phyloP scores from a whole-genome alignment of 1,284 basidiomycete genomes.

The Neotropicomus parvogracilis region DNA sequence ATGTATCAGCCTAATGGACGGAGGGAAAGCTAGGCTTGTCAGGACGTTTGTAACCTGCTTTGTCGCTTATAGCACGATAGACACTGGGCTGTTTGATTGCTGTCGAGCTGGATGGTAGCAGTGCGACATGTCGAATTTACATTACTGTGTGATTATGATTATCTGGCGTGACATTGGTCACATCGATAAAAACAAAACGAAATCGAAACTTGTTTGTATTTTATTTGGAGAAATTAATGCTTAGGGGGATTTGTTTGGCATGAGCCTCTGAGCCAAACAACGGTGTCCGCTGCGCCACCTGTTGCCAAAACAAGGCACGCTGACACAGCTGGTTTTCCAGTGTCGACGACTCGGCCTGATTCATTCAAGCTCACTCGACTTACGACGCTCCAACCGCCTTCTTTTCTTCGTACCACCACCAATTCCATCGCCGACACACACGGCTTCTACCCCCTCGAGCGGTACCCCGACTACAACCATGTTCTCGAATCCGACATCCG shows the following conservation, averaged over 20 bases:
- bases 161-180: slow-evolving; percentile 24
- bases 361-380: slow-evolving; percentile 15
- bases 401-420: slow-evolving; percentile 18
- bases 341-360: slow-evolving; percentile 11
- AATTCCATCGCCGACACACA: background rate
- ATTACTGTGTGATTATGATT: slow-evolving; percentile 11
- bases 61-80: slow-evolving; percentile 5
- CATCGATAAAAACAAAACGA: slow-evolving; percentile 5
- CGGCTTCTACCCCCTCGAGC: background rate
- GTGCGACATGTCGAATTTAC: slow-evolving; percentile 15
- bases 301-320: slow-evolving; percentile 21
- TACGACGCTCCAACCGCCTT: slow-evolving; percentile 26
- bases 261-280: slow-evolving; percentile 25
- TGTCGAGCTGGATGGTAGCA: slow-evolving; percentile 1
- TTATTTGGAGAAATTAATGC: background rate
- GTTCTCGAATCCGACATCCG: slow-evolving; percentile 52
- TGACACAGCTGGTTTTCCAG: slow-evolving; percentile 24
- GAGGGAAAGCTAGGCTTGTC: slow-evolving; percentile 23
- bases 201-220: background rate
- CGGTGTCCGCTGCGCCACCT: slow-evolving; percentile 8
- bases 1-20: slow-evolving; percentile 45
- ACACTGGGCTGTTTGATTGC: slow-evolving; percentile 7
- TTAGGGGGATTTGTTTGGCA: slow-evolving; percentile 24
- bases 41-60: slow-evolving; percentile 1
- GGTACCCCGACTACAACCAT: slow-evolving; percentile 27